Evolutionary conservation across 2,329 filamentous ascomycete genomes (phyloP).

Genomic region (Claviceps digitariae): DNA sequence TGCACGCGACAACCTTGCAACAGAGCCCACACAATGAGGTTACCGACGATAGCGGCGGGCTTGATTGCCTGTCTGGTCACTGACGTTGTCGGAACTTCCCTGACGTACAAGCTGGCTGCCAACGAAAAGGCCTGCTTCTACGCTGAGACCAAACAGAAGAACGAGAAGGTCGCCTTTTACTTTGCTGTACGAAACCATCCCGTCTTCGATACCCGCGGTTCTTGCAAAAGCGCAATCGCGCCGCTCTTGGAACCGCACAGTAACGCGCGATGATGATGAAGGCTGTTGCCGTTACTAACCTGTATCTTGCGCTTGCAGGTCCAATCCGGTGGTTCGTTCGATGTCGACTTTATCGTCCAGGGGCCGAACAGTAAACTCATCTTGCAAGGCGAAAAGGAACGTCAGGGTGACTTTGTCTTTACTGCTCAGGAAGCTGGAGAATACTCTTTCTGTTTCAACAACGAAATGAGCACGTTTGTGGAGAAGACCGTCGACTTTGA

Average conservation of each 20-base stretch:
- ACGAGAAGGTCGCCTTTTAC: conserved; percentile 92
- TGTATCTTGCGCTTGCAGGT: conserved; percentile 42
- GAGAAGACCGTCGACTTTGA: conserved; percentile 98
- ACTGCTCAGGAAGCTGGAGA: conserved; percentile 79
- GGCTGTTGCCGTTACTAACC: neutral
- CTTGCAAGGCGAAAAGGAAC: conserved; percentile 75
- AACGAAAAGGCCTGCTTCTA: conserved; percentile 97
- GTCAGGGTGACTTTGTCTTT: conserved; percentile 96
- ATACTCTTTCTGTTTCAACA: conserved; percentile 96
- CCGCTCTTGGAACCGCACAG: neutral
- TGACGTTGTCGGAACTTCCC: conserved; percentile 68
- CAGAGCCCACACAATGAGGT: conserved; percentile 43
- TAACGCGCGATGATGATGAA: neutral
- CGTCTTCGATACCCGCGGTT: neutral
- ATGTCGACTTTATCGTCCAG: conserved; percentile 82
- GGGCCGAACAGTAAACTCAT: conserved; percentile 72
- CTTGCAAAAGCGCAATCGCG: neutral
- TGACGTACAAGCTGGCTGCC: conserved; percentile 83
- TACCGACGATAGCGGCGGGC: conserved; percentile 47
- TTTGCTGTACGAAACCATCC: conserved; percentile 48
- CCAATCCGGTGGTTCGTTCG: conserved; percentile 95
- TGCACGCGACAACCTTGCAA: conserved; percentile 16
- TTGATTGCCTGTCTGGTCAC: conserved; percentile 59
- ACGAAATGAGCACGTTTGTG: conserved; percentile 93
- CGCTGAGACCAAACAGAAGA: conserved; percentile 59